Conservation (phyloP, 1,139 yeast species). For the Sugiyamaella pinicola region DNA sequence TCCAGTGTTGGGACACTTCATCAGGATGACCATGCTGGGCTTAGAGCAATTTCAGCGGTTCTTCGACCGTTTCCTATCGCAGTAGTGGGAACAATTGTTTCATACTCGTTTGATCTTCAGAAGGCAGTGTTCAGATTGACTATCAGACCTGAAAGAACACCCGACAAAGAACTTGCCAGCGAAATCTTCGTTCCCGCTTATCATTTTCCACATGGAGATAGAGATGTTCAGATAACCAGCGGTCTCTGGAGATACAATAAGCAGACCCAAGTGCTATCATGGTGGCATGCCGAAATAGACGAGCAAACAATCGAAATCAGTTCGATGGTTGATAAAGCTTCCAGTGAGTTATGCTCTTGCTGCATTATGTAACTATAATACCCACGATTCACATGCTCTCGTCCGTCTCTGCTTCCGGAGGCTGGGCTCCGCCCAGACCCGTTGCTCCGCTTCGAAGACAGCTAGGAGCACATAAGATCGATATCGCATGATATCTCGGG, state of each 20-base stretch:
- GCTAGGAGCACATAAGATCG: no score
- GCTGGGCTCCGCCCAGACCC: no score
- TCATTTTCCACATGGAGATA: conserved; percentile 58
- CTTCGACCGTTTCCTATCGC: conserved; percentile 72
- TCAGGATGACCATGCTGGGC: conserved; percentile 6
- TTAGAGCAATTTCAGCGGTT: conserved; percentile 67
- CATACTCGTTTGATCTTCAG: conserved; percentile 59
- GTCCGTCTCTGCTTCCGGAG: no score
- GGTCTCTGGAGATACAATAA: conserved; percentile 60
- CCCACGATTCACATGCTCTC: no score
- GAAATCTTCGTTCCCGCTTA: conserved; percentile 65
- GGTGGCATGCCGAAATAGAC: conserved; percentile 61
- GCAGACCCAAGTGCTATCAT: conserved; percentile 58
- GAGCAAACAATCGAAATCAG: conserved; percentile 36
- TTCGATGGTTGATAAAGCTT: conserved; percentile 12
- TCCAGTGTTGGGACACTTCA: not conserved
- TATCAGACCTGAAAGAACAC: conserved; percentile 39
- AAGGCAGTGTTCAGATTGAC: conserved; percentile 52
- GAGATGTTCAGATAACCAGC: conserved; percentile 49
- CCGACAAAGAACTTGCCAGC: conserved; percentile 47
- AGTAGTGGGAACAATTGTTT: conserved; percentile 54
- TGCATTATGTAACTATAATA: conserved; percentile 16
- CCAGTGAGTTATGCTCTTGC: conserved; percentile 16
- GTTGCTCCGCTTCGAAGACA: no score
- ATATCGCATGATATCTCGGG: no score